Base-by-base conservation (phyloP, 495 filamentous ascomycete species). In the Hypoxylon lienhwacheense region DNA sequence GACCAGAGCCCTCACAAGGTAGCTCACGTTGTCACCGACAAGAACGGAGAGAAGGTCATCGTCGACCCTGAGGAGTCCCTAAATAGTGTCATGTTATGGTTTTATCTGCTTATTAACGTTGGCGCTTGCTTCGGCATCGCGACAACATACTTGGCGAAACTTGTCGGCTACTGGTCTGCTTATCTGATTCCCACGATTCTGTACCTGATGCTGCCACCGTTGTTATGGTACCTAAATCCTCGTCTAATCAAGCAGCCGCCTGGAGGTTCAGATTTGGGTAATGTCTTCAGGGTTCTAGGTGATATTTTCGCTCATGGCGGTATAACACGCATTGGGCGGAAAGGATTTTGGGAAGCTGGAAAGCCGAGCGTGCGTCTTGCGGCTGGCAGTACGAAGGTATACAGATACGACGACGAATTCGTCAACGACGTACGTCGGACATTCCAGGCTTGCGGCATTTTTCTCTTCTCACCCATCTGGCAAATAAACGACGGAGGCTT, bases 71-170 rank as follows among this genome's bases (percentile, higher is more conserved):
- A 81, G 34, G 77, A 88, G 36, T 90, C 87, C 7, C 80, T 87
- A 50, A 85, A 89, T 70, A 78, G 83, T 34, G 85, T 92, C 47
- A 72, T 74, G 71, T 45, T 77, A 43, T 73, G 70, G 69, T 88
- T 88, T 68, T 90, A 90, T 65, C 69, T 80, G 34, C 83, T 84
- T 57, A 88, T 91, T 76, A 91, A 93, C 70, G 32, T 92, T 39
- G 89, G 88, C 76, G 32, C 81, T 81, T 48, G 82, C 79, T 48
- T 74, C 77, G 50, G 73, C 83, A 72, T 77, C 32, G 67, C 73
- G 15, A 74, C 72, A 19, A 65, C 70, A 0, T 77, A 77, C 39
- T 43, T 71, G 4, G 73, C 70, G 34, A 74, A 72, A 62, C 51
- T 73, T 57, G 73, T 84, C 19, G 85, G 81, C 35, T 90, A 85